These are phyloP conservation scores for Ramaria rubella DNA, from an alignment of 768 basidiomycete genomes.

Conservation along the genomic window DNA sequence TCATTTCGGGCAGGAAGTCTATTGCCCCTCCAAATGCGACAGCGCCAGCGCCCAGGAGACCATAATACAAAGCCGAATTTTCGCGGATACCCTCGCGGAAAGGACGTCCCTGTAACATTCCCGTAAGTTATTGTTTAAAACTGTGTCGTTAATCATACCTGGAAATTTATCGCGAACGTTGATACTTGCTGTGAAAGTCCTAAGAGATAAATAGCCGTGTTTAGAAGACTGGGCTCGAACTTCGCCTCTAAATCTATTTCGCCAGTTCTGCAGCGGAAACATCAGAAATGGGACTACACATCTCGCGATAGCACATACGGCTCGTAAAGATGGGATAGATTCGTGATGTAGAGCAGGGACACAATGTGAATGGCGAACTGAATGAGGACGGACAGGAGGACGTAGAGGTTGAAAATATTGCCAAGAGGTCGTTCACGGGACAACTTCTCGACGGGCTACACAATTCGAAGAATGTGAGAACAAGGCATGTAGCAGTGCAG, in stretches of 20 bases:
- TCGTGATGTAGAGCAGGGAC: slow-evolving; percentile 88
- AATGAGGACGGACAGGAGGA: slow-evolving; percentile 81
- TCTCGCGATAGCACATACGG: slow-evolving; percentile 52
- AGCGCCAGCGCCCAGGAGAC: slow-evolving; percentile 78
- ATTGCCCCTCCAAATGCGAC: slow-evolving; percentile 94
- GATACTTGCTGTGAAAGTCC: slow-evolving; percentile 97
- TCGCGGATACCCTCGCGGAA: slow-evolving; percentile 98
- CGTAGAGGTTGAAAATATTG: slow-evolving; percentile 96
- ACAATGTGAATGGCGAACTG: slow-evolving; percentile 94
- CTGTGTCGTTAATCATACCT: slow-evolving; percentile 36
- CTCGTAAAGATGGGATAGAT: slow-evolving; percentile 70
- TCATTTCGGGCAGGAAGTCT: slow-evolving; percentile 92
- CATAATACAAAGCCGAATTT: slow-evolving; percentile 90
- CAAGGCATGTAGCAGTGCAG: background rate
- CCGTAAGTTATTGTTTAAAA: too few species aligned
- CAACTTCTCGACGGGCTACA: slow-evolving; percentile 90
- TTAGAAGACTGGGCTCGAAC: slow-evolving; percentile 90
- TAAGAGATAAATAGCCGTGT: slow-evolving; percentile 94
- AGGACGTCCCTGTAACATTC: slow-evolving; percentile 65
- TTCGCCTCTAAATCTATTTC: slow-evolving; percentile 91
- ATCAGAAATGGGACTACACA: slow-evolving; percentile 2
- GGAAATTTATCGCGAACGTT: slow-evolving; percentile 98
- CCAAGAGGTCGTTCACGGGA: slow-evolving; percentile 89
- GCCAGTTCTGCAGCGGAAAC: slow-evolving; percentile 46
- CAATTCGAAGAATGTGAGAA: background rate